Evolutionary conservation across 441 rosid species (phyloP).

Genomic region (Populus hybrid): DNA sequence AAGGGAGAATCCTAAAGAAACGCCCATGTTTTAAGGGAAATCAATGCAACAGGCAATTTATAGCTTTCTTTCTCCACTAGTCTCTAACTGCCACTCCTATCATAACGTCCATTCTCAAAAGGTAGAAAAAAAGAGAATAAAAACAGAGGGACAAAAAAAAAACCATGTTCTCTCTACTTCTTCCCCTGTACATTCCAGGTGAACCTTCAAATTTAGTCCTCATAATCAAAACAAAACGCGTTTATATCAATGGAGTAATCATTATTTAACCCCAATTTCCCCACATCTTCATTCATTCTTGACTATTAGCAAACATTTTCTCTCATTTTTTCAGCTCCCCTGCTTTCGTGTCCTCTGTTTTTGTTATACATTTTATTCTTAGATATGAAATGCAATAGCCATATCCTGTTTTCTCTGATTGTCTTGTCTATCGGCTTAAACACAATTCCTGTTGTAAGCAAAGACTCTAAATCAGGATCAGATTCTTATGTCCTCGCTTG

Average conservation of each 20-base stretch:
- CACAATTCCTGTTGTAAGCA: conserved; percentile 20
- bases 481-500: conserved; percentile 39
- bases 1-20: not conserved
- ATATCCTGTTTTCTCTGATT: conserved; percentile 24
- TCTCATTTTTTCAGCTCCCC: not conserved
- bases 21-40: conserved; percentile 11
- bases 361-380: not conserved
- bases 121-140: not conserved
- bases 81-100: conserved; percentile 19
- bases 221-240: not conserved
- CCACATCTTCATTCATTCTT: no score
- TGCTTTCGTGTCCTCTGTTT: conserved; percentile 4
- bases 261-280: not conserved
- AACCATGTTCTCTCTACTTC: conserved; percentile 17
- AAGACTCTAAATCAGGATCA: conserved; percentile 16
- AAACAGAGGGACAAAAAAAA: no score
- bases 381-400: conserved; percentile 39
- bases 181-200: not conserved
- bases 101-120: conserved; percentile 13
- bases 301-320: not conserved
- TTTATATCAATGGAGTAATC: not conserved
- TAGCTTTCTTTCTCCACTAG: conserved; percentile 11
- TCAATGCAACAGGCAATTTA: conserved; percentile 4
- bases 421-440: conserved; percentile 25
- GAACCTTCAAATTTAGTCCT: conserved; percentile 8